Conservation (phyloP, 768 basidiomycete genomes). For the Lactifluus volemus region DNA sequence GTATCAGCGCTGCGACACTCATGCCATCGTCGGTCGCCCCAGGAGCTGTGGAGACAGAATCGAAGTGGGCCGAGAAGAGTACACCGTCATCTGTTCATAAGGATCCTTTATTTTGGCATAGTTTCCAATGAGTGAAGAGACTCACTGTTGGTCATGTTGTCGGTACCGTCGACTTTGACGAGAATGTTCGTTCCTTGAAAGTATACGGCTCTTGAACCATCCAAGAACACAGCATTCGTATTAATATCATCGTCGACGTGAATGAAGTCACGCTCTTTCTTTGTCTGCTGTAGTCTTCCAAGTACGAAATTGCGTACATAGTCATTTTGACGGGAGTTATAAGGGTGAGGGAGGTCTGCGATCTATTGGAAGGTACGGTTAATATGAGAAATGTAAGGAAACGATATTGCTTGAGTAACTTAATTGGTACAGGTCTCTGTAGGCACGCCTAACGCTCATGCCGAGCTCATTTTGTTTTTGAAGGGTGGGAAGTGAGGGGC, state of each 20-base stretch:
- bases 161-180: slow-evolving; percentile 51
- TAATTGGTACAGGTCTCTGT: slow-evolving; percentile 48
- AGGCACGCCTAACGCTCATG: slow-evolving; percentile 45
- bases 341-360: slow-evolving; percentile 63
- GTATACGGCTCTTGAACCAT: slow-evolving; percentile 30
- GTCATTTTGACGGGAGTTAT: slow-evolving; percentile 71
- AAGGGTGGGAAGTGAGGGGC: slow-evolving; percentile 24
- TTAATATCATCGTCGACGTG: slow-evolving; percentile 43
- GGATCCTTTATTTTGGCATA: neutral
- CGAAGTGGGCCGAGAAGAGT: slow-evolving; percentile 75
- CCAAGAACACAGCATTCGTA: slow-evolving; percentile 40
- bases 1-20: slow-evolving; percentile 56
- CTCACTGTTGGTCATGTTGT: slow-evolving; percentile 25
- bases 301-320: slow-evolving; percentile 53
- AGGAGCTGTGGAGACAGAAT: slow-evolving; percentile 66
- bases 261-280: slow-evolving; percentile 36
- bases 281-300: slow-evolving; percentile 40
- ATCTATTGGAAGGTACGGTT: slow-evolving; percentile 33
- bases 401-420: neutral
- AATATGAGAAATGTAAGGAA: neutral
- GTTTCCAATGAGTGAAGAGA: neutral
- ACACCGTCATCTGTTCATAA: slow-evolving; percentile 33
- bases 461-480: slow-evolving; percentile 31
- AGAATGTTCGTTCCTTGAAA: slow-evolving; percentile 64
- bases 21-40: slow-evolving; percentile 78